Evolutionary conservation across 495 filamentous ascomycete genomes (phyloP).

Genomic region (Podospora pseudopauciseta): DNA sequence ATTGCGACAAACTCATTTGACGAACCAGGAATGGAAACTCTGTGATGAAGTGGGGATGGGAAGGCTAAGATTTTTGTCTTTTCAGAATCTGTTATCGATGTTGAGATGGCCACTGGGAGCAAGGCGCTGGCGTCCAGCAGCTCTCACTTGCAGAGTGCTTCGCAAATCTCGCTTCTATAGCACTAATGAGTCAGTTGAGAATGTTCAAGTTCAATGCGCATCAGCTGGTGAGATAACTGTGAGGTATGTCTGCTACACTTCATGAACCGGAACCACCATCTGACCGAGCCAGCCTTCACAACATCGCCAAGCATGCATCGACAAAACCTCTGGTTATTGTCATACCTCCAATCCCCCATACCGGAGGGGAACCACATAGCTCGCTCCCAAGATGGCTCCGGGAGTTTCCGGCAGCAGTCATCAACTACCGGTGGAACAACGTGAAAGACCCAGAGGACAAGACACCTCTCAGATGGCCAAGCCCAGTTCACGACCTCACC

Average conservation of each 20-base stretch:
- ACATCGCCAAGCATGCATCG: slow-evolving; percentile 26
- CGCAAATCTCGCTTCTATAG: slow-evolving; percentile 11
- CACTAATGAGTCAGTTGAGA: slow-evolving; percentile 10
- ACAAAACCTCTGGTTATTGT: slow-evolving; percentile 32
- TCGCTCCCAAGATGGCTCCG: slow-evolving; percentile 35
- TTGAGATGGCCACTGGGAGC: slow-evolving; percentile 9
- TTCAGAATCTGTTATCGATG: slow-evolving; percentile 13
- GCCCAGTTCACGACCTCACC: slow-evolving; percentile 46
- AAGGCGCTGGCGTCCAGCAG: neutral
- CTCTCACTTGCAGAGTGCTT: neutral
- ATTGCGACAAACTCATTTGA: neutral
- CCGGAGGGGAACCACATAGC: slow-evolving; percentile 13
- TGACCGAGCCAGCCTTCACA: slow-evolving; percentile 30
- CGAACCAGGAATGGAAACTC: neutral
- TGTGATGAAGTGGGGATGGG: neutral
- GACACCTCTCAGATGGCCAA: slow-evolving; percentile 36
- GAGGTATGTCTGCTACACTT: slow-evolving; percentile 16
- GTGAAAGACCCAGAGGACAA: slow-evolving; percentile 9
- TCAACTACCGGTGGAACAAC: slow-evolving; percentile 41
- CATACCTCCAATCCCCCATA: slow-evolving; percentile 32
- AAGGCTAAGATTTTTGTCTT: neutral
- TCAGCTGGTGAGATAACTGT: slow-evolving; percentile 28
- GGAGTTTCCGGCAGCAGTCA: slow-evolving; percentile 34
- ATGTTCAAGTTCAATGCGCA: slow-evolving; percentile 20
- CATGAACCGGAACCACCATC: neutral